Percentiles rank a stretch among this genome's conserved stretches.
Conservation (phyloP, 805 yeast species). For the Starmera amethionina region DNA sequence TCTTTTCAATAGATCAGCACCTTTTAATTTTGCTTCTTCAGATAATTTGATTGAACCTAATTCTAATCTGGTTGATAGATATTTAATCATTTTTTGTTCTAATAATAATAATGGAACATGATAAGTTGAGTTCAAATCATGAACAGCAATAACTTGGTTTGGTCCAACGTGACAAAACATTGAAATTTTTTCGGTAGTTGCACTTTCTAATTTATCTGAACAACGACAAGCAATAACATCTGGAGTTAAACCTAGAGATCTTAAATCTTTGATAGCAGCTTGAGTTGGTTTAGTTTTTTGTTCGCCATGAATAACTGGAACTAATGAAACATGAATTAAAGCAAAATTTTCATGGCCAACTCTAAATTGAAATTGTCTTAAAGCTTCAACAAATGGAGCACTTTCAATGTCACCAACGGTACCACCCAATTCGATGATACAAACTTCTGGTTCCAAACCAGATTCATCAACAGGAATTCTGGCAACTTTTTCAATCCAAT, state of each 20-base stretch:
- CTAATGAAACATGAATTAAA: slow-evolving; percentile 90
- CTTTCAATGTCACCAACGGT: slow-evolving; percentile 99
- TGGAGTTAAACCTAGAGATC: slow-evolving; percentile 90
- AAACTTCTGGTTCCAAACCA: slow-evolving; percentile 86
- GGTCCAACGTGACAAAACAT: slow-evolving; percentile 99
- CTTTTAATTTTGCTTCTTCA: slow-evolving; percentile 46
- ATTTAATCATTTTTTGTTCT: slow-evolving; percentile 77
- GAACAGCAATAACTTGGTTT: slow-evolving; percentile 95
- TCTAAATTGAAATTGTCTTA: slow-evolving; percentile 97
- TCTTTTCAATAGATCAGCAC: slow-evolving; percentile 56
- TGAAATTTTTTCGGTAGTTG: slow-evolving; percentile 91
- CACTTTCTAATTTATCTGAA: slow-evolving; percentile 64
- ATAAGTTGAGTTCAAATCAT: slow-evolving; percentile 93
- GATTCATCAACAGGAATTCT: slow-evolving; percentile 84
- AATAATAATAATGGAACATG: slow-evolving; percentile 90
- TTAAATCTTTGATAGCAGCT: slow-evolving; percentile 94
- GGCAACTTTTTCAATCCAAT: slow-evolving; percentile 94
- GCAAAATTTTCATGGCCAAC: slow-evolving; percentile 94
- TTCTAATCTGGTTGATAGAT: slow-evolving; percentile 56
- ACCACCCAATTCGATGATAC: slow-evolving; percentile 97
- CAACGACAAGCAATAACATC: slow-evolving; percentile 99
- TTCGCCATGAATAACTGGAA: slow-evolving; percentile 97
- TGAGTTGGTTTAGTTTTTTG: slow-evolving; percentile 99
- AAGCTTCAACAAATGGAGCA: slow-evolving; percentile 98
- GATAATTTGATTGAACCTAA: slow-evolving; percentile 40